These are phyloP conservation scores for Mycosphaerella arachidis DNA, from an alignment of 2,329 filamentous ascomycete species.

Conservation along the genomic window DNA sequence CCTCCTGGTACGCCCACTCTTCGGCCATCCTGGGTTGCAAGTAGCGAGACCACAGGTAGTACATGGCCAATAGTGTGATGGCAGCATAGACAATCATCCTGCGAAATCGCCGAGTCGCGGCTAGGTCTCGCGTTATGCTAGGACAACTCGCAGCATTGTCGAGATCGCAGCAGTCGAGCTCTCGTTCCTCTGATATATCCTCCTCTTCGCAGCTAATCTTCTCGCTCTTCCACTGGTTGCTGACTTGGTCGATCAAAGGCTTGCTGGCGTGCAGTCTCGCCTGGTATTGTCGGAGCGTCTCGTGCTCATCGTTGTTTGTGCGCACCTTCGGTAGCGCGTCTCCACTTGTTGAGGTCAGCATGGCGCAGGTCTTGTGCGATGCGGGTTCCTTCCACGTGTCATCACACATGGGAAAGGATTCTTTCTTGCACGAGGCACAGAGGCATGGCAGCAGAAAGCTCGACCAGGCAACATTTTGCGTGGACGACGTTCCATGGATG, in stretches of 20 bases:
- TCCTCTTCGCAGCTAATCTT: conserved; percentile 5
- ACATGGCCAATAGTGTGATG: conserved; percentile 27
- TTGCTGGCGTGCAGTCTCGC: conserved; percentile 2
- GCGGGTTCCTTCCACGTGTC: background rate
- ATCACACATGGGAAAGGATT: background rate
- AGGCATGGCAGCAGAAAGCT: background rate
- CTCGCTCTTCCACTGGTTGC: conserved; percentile 24
- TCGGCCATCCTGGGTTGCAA: conserved; percentile 36
- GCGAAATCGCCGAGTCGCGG: conserved; percentile 24
- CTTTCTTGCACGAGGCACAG: background rate
- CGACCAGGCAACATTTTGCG: background rate
- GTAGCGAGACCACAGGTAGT: conserved; percentile 36
- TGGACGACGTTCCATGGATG: background rate
- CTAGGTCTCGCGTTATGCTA: conserved; percentile 14
- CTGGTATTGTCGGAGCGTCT: conserved; percentile 3
- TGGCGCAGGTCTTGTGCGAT: background rate
- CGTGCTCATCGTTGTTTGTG: background rate
- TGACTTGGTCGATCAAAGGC: conserved; percentile 27
- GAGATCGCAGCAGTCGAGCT: conserved; percentile 29
- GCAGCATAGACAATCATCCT: conserved; percentile 32
- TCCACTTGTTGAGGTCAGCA: background rate
- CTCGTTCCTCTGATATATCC: conserved; percentile 15
- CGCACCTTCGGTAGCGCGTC: background rate
- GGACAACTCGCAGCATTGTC: conserved; percentile 33
- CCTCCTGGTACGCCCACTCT: conserved; percentile 32